A percentile compares a stretch with the other conserved stretches of the same genome.
Evolutionary conservation across 441 rosid genomes (phyloP).

Genomic region (Euphorbia celastroides): DNA sequence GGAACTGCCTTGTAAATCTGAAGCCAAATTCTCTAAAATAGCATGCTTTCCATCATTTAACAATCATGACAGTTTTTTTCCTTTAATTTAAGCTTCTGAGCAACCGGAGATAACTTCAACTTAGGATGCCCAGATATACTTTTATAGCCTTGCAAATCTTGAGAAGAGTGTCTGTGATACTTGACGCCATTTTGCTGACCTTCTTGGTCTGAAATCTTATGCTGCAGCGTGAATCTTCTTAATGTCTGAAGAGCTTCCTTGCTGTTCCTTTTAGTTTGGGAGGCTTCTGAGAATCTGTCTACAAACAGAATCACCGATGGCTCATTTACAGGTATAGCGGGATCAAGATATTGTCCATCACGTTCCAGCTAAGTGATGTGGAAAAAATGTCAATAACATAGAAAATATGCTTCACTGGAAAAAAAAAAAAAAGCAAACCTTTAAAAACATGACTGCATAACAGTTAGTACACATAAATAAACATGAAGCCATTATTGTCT

Average conservation of each 20-base stretch:
- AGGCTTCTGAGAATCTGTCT: constrained; percentile 63
- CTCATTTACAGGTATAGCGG: constrained; percentile 56
- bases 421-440: neutral
- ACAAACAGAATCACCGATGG: constrained; percentile 81
- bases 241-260: constrained; percentile 58
- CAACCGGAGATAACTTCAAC: constrained; percentile 33
- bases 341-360: constrained; percentile 41
- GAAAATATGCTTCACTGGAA: neutral
- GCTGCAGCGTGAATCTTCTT: constrained; percentile 55
- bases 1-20: constrained; percentile 61
- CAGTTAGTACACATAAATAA: neutral
- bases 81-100: constrained; percentile 43
- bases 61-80: constrained; percentile 66
- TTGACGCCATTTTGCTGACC: constrained; percentile 28
- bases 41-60: constrained; percentile 60
- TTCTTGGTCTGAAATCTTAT: constrained; percentile 31
- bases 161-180: constrained; percentile 31
- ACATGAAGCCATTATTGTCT: neutral
- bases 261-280: constrained; percentile 53
- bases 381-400: constrained; percentile 14
- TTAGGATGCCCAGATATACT: constrained; percentile 41
- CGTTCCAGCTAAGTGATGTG: constrained; percentile 55
- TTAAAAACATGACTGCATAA: neutral
- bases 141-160: constrained; percentile 26
- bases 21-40: constrained; percentile 41